Base-by-base conservation (phyloP, 2,329 filamentous ascomycete species). In the Diplodia scrobiculata region DNA sequence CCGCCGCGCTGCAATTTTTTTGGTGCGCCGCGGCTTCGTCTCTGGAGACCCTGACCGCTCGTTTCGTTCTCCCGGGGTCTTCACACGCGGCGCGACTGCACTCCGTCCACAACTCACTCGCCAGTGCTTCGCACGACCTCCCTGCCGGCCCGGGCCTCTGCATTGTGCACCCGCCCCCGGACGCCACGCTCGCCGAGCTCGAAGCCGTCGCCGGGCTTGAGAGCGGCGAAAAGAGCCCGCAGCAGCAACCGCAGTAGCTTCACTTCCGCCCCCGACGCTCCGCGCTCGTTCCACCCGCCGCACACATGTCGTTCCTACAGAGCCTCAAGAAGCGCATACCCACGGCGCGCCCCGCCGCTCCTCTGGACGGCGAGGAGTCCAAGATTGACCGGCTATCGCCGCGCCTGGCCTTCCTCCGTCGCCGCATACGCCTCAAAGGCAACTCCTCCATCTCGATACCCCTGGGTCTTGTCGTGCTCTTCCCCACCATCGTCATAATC, bases 391-490 rank as follows among this genome's bases (percentile, higher is more conserved):
- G 79, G 69, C 70, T 77, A 11, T 73, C 78, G 7, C 81, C 85
- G 19, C 82, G 83, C 73, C 82, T 96, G 73, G 89, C 90, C 68
- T 96, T 97, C 78, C 91, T 98, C 78, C 85, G 89, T 72, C 87
- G 91, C 75, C 91, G 94, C 62, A 86, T 99, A 82, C 89, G 93
- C 72, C 82, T 99, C 81, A 90, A 89, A 80, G 91, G 92, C 73
- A 97, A 96, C 79, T 97, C 93, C 65, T 91, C 89, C 74, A 87
- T 97, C 77, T 97, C 94, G 62, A 89, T 98, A 76, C 95, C 95
- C 29, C 83, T 99, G 63, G 94, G 94, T 71, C 88, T 97, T 75
- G 92, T 98, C 72, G 85, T 99, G 71, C 82, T 98, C 72, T 98
- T 98, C 77, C 95, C 95, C 70, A 87, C 90, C 76, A 89, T 97